These are phyloP conservation scores for Ogataea minuta DNA, from an alignment of 805 yeast genomes.

Conservation along the genomic window DNA sequence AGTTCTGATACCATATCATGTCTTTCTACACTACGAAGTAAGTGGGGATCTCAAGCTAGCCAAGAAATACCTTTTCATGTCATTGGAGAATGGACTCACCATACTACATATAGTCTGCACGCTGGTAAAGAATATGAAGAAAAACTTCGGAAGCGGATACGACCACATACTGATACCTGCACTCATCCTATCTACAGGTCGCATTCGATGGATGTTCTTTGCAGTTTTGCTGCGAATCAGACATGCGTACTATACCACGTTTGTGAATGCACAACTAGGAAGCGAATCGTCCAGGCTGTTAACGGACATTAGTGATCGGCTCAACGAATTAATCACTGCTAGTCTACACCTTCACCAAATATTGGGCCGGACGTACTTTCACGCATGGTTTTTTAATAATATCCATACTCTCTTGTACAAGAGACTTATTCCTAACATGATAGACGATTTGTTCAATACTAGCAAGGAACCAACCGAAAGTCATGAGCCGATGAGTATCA, in stretches of 20 bases:
- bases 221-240: conserved; percentile 9
- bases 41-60: conserved; percentile 30
- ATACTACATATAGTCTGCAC: conserved; percentile 35
- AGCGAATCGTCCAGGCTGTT: conserved; percentile 5
- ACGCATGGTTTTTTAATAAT: conserved; percentile 23
- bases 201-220: conserved; percentile 10
- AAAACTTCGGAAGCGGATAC: conserved; percentile 41
- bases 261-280: conserved; percentile 10
- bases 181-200: conserved; percentile 8
- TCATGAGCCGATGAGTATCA: neutral
- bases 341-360: conserved; percentile 3
- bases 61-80: conserved; percentile 36
- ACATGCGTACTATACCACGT: conserved; percentile 13
- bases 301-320: neutral
- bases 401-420: conserved; percentile 14
- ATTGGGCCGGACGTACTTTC: conserved; percentile 19
- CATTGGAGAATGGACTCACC: conserved; percentile 30
- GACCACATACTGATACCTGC: conserved; percentile 42
- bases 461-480: conserved; percentile 7
- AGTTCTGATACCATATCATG: conserved; percentile 35
- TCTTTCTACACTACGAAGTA: conserved; percentile 40
- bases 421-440: neutral
- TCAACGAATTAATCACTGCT: neutral
- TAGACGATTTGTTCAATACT: conserved; percentile 7
- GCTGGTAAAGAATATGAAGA: conserved; percentile 32